These are phyloP conservation scores for Quercus alba DNA, from an alignment of 306 rosid species.

Conservation along the genomic window DNA sequence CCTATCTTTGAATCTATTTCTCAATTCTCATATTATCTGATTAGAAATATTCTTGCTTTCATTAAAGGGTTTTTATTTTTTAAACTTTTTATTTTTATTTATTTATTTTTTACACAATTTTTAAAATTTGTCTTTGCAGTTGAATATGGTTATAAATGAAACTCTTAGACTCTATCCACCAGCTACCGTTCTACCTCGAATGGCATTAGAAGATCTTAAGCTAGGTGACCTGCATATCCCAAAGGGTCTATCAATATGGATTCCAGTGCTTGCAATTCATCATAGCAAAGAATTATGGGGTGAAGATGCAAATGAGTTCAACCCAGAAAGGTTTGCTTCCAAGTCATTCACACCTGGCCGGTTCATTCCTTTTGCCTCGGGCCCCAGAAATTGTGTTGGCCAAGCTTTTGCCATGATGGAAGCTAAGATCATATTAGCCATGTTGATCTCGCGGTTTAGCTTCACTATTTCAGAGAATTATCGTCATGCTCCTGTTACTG, in stretches of 20 bases:
- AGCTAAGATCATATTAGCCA: constrained; percentile 83
- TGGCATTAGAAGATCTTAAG: constrained; percentile 81
- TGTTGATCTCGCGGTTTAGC: constrained; percentile 67
- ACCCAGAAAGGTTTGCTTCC: constrained; percentile 80
- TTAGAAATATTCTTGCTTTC: background rate
- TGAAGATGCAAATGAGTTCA: constrained; percentile 85
- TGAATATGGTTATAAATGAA: constrained; percentile 94
- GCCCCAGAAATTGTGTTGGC: constrained; percentile 89
- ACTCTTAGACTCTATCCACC: constrained; percentile 92
- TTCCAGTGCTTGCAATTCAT: constrained; percentile 94
- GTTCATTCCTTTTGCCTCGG: constrained; percentile 80
- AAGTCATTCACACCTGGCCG: constrained; percentile 64
- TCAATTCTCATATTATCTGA: background rate
- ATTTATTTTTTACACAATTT: background rate
- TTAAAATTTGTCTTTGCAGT: constrained; percentile 36
- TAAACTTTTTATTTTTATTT: no score
- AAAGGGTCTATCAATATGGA: constrained; percentile 91
- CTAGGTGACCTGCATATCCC: constrained; percentile 85
- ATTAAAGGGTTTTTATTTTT: background rate
- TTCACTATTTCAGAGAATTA: constrained; percentile 66
- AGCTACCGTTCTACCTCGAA: constrained; percentile 84
- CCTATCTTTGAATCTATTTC: background rate
- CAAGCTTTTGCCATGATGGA: constrained; percentile 93
- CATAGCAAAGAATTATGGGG: constrained; percentile 90
- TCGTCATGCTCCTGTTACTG: constrained; percentile 87